A percentile compares a stretch with the other conserved stretches of the same genome.
These are phyloP conservation scores for Penicillium decumbens DNA, from an alignment of 2,329 filamentous ascomycete species.

Conservation along the genomic window DNA sequence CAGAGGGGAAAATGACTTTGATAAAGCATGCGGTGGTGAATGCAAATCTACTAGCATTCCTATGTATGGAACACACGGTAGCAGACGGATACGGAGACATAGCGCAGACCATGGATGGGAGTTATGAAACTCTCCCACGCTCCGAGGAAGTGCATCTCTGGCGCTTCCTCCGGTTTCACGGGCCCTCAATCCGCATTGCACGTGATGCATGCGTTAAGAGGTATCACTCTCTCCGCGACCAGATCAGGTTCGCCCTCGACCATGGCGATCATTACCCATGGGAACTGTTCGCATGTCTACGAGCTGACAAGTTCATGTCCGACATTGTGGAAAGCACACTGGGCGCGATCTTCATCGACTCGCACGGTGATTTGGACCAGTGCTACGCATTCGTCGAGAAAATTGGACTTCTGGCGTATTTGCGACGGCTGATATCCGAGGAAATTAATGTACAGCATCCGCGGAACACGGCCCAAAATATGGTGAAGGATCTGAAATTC, in stretches of 20 bases:
- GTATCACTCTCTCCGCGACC: slow-evolving; percentile 45
- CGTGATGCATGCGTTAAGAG: slow-evolving; percentile 37
- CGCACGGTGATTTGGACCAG: slow-evolving; percentile 52
- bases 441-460: slow-evolving; percentile 56
- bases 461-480: slow-evolving; percentile 63
- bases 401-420: slow-evolving; percentile 61
- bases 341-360: slow-evolving; percentile 81
- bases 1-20: slow-evolving; percentile 65
- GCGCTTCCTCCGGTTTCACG: slow-evolving; percentile 59
- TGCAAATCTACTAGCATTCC: slow-evolving; percentile 71
- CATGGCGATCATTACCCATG: slow-evolving; percentile 65
- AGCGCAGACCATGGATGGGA: slow-evolving; percentile 7
- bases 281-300: slow-evolving; percentile 62
- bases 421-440: slow-evolving; percentile 57
- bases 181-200: slow-evolving; percentile 9
- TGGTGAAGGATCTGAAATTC: slow-evolving; percentile 42
- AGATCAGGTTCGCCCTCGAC: slow-evolving; percentile 51
- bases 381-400: slow-evolving; percentile 59
- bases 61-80: slow-evolving; percentile 56
- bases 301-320: slow-evolving; percentile 71
- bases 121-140: slow-evolving; percentile 23
- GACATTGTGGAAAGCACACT: slow-evolving; percentile 78
- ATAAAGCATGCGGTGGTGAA: slow-evolving; percentile 75
- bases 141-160: slow-evolving; percentile 52
- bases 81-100: slow-evolving; percentile 7